phyloP scores from a whole-genome alignment of 2,329 filamentous ascomycete genomes.

The Dactylonectria macrodidyma region DNA sequence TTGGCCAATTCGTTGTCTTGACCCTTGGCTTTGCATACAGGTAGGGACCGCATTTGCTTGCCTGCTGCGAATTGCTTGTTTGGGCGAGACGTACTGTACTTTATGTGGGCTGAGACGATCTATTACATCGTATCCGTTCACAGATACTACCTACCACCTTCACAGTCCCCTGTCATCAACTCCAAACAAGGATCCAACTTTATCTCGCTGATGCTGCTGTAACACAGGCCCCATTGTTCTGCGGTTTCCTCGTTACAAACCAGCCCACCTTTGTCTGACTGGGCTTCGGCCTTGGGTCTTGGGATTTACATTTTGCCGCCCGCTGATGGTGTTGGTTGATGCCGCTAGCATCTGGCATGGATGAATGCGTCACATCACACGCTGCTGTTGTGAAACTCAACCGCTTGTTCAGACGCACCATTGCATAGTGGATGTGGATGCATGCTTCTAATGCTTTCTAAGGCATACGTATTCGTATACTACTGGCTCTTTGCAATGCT shows the following conservation, averaged over 20 bases:
- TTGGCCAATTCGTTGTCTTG: conserved; percentile 4
- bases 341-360: conserved; percentile 28
- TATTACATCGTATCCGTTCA: not conserved
- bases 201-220: conserved; percentile 24
- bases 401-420: conserved; percentile 20
- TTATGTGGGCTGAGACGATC: not conserved
- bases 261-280: conserved; percentile 9
- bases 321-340: conserved; percentile 11
- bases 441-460: conserved; percentile 5
- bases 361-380: conserved; percentile 17
- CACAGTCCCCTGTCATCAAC: conserved; percentile 9
- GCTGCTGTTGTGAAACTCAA: conserved; percentile 29
- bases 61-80: conserved; percentile 11
- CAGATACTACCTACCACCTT: conserved; percentile 1
- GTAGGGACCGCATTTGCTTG: not conserved
- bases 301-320: conserved; percentile 4
- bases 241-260: conserved; percentile 19
- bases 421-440: conserved; percentile 11
- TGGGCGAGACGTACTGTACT: not conserved
- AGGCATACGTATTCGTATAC: conserved; percentile 33
- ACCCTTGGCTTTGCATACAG: not conserved
- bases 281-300: not conserved
- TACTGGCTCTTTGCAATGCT: conserved; percentile 22
- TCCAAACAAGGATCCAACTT: conserved; percentile 15
- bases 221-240: conserved; percentile 18